These are phyloP conservation scores for Symbiodinium pilosum DNA, from an alignment of 73 alveolate genomes.

Conservation along the genomic window DNA sequence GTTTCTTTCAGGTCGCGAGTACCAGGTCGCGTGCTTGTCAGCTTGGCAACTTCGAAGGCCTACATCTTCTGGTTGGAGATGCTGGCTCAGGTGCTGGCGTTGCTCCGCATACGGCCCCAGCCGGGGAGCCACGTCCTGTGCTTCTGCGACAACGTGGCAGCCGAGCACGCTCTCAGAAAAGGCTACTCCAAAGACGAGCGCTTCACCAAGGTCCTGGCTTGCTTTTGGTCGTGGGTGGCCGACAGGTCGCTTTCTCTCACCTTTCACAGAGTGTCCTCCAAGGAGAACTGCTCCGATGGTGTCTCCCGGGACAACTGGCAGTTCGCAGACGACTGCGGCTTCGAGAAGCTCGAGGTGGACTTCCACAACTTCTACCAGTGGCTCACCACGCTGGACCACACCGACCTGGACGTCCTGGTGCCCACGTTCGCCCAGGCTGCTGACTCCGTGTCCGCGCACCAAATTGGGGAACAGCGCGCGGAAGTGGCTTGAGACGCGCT, in stretches of 20 bases:
- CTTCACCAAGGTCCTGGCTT: neutral
- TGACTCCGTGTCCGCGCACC: neutral
- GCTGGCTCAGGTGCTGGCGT: neutral
- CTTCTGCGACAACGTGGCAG: neutral
- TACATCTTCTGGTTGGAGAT: slow-evolving; percentile 6
- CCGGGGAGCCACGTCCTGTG: neutral
- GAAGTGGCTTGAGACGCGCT: neutral
- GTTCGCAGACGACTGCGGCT: neutral
- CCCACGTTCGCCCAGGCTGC: neutral
- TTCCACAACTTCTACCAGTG: neutral
- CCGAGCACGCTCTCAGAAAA: neutral
- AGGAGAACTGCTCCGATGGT: neutral
- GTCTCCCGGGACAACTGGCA: neutral
- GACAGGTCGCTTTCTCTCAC: neutral
- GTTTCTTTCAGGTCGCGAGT: neutral
- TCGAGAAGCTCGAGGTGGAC: neutral
- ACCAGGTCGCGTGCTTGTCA: neutral
- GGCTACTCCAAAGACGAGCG: neutral
- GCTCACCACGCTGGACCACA: neutral
- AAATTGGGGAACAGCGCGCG: neutral
- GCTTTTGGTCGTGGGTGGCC: neutral
- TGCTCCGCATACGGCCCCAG: neutral
- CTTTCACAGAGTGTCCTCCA: neutral
- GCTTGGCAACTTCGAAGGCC: neutral
- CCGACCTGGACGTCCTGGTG: neutral